phyloP scores from a whole-genome alignment of 768 basidiomycete genomes.

The Amanita molliuscula region DNA sequence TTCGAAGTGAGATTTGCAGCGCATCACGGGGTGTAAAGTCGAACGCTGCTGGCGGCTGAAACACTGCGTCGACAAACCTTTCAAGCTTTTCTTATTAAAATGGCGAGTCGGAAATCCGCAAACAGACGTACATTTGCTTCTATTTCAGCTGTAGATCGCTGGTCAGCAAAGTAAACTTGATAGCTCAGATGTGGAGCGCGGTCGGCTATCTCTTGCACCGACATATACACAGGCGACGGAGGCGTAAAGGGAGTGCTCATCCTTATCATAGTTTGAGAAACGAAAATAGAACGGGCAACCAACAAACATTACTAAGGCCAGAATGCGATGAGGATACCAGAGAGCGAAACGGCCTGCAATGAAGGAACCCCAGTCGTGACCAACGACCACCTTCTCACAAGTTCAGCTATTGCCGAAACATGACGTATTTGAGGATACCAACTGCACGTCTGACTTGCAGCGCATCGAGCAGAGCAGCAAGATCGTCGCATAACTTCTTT shows the following conservation, averaged over 20 bases:
- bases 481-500: constrained; percentile 48
- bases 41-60: constrained; percentile 12
- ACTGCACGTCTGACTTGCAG: constrained; percentile 45
- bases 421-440: constrained; percentile 15
- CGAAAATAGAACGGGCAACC: not conserved
- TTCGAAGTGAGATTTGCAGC: not conserved
- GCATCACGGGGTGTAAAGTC: constrained; percentile 11
- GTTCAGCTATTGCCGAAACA: not conserved
- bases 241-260: constrained; percentile 61
- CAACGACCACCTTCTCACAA: constrained; percentile 44
- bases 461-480: constrained; percentile 54
- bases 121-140: constrained; percentile 40
- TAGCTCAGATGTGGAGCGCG: constrained; percentile 53
- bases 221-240: constrained; percentile 35
- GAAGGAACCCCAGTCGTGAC: constrained; percentile 76
- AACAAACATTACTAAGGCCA: constrained; percentile 52
- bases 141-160: constrained; percentile 40
- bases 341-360: constrained; percentile 57
- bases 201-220: constrained; percentile 41
- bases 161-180: constrained; percentile 54
- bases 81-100: constrained; percentile 20
- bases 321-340: constrained; percentile 57
- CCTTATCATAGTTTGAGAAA: constrained; percentile 22
- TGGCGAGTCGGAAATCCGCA: not conserved
- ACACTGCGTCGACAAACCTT: constrained; percentile 24